These are phyloP conservation scores for Ascocoryne sarcoides DNA, from an alignment of 2,329 filamentous ascomycete genomes.

Conservation along the genomic window DNA sequence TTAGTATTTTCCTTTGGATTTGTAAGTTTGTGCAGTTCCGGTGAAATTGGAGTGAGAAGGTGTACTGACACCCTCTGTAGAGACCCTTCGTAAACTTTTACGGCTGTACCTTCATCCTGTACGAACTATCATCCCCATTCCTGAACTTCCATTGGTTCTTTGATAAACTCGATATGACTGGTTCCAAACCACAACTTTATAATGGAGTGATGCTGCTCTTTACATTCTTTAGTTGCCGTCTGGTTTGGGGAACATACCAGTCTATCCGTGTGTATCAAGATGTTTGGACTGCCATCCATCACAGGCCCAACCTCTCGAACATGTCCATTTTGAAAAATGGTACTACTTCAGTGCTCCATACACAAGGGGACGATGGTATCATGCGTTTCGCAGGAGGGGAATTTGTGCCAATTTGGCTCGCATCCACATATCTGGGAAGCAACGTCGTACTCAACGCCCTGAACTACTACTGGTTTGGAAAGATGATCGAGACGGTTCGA, in stretches of 20 bases:
- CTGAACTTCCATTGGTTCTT: conserved; percentile 89
- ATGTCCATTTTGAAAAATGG: conserved; percentile 27
- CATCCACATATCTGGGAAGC: conserved; percentile 54
- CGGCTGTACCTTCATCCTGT: conserved; percentile 71
- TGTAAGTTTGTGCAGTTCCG: conserved; percentile 44
- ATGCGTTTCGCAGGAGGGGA: conserved; percentile 43
- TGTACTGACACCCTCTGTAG: conserved; percentile 35
- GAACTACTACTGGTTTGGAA: conserved; percentile 80
- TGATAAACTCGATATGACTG: conserved; percentile 77
- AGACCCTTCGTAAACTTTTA: conserved; percentile 81
- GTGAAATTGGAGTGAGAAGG: no score
- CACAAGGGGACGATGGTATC: conserved; percentile 29
- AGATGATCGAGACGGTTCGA: conserved; percentile 73
- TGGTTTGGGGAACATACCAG: conserved; percentile 70
- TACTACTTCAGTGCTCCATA: conserved; percentile 30
- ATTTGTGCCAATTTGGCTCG: conserved; percentile 62
- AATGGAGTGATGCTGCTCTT: conserved; percentile 65
- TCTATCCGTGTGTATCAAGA: conserved; percentile 62
- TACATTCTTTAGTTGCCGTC: conserved; percentile 68
- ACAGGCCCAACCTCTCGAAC: conserved; percentile 30
- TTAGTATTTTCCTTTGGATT: conserved; percentile 71
- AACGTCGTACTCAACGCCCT: conserved; percentile 67
- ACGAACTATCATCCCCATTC: conserved; percentile 78
- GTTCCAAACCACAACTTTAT: conserved; percentile 62
- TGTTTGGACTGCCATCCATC: conserved; percentile 50